Conservation (phyloP, 345 rosid genomes). For the Pseudoturritis turrita region DNA sequence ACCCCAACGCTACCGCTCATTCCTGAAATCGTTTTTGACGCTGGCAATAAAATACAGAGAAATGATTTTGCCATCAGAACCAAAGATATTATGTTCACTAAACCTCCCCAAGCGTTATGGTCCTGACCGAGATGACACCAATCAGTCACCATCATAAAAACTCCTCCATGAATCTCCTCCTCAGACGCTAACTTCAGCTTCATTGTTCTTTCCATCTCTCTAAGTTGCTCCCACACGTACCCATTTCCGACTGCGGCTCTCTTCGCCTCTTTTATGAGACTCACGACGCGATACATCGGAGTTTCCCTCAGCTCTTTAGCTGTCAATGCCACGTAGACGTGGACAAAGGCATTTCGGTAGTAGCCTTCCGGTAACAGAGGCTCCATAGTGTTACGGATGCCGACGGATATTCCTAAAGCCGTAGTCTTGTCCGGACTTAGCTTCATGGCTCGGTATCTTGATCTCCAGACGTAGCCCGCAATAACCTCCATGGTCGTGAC, state of each 20-base stretch:
- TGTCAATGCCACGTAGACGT: slow-evolving; percentile 1
- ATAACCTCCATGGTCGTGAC: slow-evolving; percentile 43
- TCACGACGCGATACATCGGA: slow-evolving; percentile 22
- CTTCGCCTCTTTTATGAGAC: slow-evolving; percentile 38
- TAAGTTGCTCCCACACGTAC: slow-evolving; percentile 5
- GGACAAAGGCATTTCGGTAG: slow-evolving; percentile 42
- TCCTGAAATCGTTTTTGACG: slow-evolving; percentile 18
- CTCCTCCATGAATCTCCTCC: too few relatives aligned
- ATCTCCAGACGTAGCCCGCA: slow-evolving; percentile 41
- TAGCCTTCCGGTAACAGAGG: slow-evolving; percentile 41
- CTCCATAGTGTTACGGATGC: slow-evolving; percentile 23
- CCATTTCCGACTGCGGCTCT: not conserved
- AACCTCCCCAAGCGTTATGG: slow-evolving; percentile 30
- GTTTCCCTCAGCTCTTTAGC: slow-evolving; percentile 31
- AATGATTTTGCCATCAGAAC: slow-evolving; percentile 25
- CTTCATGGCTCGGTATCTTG: slow-evolving; percentile 38
- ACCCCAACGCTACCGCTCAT: slow-evolving; percentile 39
- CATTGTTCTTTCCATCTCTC: slow-evolving; percentile 8
- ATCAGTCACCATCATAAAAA: slow-evolving; percentile 32
- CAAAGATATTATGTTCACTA: slow-evolving; percentile 38
- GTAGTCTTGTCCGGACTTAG: slow-evolving; percentile 28
- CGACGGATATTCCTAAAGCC: slow-evolving; percentile 2
- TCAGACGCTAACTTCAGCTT: slow-evolving; percentile 9
- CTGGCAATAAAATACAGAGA: slow-evolving; percentile 35
- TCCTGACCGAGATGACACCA: slow-evolving; percentile 42